A percentile compares a stretch with the other conserved stretches of the same genome.
Evolutionary conservation across 2,329 filamentous ascomycete species (phyloP).

Genomic region (Calonectria honghensis): DNA sequence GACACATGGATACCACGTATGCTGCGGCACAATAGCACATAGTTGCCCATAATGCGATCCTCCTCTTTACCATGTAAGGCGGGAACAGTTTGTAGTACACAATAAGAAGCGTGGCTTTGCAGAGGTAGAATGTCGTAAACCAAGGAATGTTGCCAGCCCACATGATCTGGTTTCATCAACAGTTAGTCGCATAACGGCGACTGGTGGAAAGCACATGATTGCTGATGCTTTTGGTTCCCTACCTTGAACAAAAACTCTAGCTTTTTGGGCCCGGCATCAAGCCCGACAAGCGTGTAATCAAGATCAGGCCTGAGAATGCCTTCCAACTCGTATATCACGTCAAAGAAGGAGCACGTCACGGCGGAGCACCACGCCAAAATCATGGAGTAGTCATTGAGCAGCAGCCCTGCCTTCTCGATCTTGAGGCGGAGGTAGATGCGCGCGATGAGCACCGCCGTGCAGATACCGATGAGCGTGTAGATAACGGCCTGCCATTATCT

Average conservation of each 20-base stretch:
- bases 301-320: constrained; percentile 4
- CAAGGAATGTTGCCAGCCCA: neutral
- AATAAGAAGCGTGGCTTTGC: constrained; percentile 10
- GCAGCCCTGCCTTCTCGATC: constrained; percentile 1
- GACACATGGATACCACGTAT: neutral
- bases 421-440: constrained; percentile 4
- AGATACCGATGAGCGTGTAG: neutral
- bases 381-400: constrained; percentile 18
- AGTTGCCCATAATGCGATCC: constrained; percentile 4
- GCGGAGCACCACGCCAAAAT: constrained; percentile 11
- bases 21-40: neutral
- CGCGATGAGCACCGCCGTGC: constrained; percentile 3
- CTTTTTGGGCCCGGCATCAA: neutral
- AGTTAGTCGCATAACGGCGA: neutral
- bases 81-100: constrained; percentile 8
- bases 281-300: neutral
- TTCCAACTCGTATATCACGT: neutral
- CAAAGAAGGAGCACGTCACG: neutral
- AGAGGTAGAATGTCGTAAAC: constrained; percentile 8
- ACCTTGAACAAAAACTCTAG: neutral
- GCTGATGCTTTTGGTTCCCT: neutral
- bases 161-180: neutral
- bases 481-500: neutral
- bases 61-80: neutral
- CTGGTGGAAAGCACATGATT: neutral